Evolutionary conservation across 345 rosid genomes (phyloP).

Genomic region (Syzygium jambos): DNA sequence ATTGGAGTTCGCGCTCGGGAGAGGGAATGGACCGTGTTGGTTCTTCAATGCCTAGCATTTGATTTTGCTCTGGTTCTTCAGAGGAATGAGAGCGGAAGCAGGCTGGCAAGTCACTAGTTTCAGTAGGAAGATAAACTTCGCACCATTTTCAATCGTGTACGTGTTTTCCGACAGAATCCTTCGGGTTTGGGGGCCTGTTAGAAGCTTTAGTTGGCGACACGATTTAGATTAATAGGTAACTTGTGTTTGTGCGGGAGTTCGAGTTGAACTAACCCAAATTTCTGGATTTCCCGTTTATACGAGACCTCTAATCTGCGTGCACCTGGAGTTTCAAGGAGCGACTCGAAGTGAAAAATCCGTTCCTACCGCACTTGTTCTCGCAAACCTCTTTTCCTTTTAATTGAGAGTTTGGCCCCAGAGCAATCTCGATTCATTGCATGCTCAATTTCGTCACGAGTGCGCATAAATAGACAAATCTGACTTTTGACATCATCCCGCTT

Average conservation of each 20-base stretch:
- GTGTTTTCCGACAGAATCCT: background rate
- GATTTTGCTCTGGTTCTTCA: background rate
- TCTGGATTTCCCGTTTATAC: background rate
- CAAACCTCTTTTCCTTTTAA: background rate
- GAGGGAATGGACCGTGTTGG: background rate
- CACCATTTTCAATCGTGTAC: background rate
- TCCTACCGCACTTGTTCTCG: background rate
- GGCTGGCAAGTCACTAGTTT: background rate
- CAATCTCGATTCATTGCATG: background rate
- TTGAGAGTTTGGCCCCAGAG: background rate
- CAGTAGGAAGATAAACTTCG: background rate
- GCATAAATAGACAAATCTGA: background rate
- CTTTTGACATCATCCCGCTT: background rate
- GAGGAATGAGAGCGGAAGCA: background rate
- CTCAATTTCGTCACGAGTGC: background rate
- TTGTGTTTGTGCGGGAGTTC: background rate
- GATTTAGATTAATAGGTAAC: background rate
- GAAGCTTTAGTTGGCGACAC: background rate
- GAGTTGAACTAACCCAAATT: background rate
- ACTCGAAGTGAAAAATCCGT: background rate
- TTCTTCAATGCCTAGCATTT: background rate
- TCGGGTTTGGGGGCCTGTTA: background rate
- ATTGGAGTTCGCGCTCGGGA: background rate
- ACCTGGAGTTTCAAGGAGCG: background rate
- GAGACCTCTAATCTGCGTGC: background rate